Evolutionary conservation across 257 asterid species (phyloP).

Genomic region (Solanum phureja): DNA sequence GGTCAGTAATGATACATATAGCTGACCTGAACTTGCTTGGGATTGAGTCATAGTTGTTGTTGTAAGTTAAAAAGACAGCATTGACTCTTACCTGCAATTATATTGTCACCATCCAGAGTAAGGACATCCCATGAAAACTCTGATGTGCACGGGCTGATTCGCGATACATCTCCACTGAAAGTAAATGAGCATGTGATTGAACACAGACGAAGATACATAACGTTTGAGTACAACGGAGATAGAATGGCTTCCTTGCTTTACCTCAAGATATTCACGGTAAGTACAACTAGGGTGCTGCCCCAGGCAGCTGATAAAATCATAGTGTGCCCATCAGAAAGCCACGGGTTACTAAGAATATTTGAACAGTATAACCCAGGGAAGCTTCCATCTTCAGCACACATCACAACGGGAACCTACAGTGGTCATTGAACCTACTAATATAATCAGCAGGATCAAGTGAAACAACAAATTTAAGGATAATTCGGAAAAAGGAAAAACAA

Average conservation of each 20-base stretch:
- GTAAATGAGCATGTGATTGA: background rate
- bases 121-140: constrained; percentile 66
- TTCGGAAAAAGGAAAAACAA: background rate
- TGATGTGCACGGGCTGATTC: constrained; percentile 59
- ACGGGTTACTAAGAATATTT: constrained; percentile 49
- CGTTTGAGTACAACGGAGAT: background rate
- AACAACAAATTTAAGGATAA: background rate
- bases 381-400: constrained; percentile 68
- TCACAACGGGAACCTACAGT: constrained; percentile 63
- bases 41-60: background rate
- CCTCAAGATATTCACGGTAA: constrained; percentile 62
- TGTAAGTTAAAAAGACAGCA: background rate
- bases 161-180: constrained; percentile 61
- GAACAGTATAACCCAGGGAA: constrained; percentile 82
- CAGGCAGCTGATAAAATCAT: constrained; percentile 66
- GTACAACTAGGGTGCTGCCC: constrained; percentile 58
- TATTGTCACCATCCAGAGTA: constrained; percentile 55
- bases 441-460: background rate
- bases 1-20: background rate
- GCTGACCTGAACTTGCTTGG: background rate
- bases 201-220: background rate
- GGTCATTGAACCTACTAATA: background rate
- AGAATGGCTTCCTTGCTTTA: constrained; percentile 1
- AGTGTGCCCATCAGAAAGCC: constrained; percentile 87
- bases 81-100: constrained; percentile 51